Evolutionary conservation across 495 filamentous ascomycete species (phyloP).

Genomic region (Aspergillus asperescens): DNA sequence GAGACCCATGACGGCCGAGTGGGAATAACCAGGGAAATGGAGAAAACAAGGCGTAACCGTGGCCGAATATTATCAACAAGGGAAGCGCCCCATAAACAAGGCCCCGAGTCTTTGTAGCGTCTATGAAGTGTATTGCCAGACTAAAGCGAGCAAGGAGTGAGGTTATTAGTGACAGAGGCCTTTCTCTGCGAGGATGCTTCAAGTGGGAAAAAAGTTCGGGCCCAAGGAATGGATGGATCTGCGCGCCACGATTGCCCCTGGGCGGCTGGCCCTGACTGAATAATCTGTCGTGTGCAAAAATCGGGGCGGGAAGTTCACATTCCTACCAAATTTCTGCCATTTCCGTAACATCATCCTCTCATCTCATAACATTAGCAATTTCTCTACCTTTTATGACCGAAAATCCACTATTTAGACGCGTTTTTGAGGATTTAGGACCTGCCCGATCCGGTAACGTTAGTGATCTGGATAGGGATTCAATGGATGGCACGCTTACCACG

Average conservation of each 20-base stretch:
- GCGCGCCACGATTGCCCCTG: background rate
- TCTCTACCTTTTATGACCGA: too few relatives aligned
- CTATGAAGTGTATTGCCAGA: background rate
- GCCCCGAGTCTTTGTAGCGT: background rate
- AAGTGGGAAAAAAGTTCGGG: background rate
- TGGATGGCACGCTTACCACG: background rate
- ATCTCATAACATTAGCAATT: background rate
- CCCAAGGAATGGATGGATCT: background rate
- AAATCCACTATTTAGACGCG: too few relatives aligned
- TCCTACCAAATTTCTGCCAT: too few relatives aligned
- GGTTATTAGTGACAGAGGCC: too few relatives aligned
- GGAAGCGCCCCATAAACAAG: background rate
- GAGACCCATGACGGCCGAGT: conserved; percentile 36
- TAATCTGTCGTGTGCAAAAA: too few relatives aligned
- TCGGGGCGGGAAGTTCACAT: too few relatives aligned
- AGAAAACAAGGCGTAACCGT: too few relatives aligned
- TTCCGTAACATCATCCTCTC: too few relatives aligned
- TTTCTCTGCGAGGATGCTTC: background rate
- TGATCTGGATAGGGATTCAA: background rate
- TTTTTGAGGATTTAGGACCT: too few relatives aligned
- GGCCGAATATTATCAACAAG: background rate
- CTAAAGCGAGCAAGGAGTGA: background rate
- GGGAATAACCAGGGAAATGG: background rate
- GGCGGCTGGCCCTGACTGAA: background rate
- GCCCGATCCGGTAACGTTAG: background rate